A percentile compares a stretch with the other conserved stretches of the same genome.
Conservation (phyloP, 2,329 filamentous ascomycete species). For the Aureobasidium sp. region DNA sequence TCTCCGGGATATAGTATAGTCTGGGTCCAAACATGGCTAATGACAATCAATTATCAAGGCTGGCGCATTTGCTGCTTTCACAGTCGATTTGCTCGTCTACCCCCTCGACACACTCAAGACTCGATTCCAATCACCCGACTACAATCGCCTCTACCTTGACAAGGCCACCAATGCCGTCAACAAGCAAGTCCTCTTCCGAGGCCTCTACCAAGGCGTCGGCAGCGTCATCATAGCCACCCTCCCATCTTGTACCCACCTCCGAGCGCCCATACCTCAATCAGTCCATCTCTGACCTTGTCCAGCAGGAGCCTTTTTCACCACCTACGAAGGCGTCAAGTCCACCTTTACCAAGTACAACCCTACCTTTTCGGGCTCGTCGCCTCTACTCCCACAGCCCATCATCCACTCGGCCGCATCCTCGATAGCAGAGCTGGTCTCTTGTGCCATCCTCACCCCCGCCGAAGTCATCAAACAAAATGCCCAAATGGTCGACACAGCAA, state of each 20-base stretch:
- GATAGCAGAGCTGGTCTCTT: constrained; percentile 74
- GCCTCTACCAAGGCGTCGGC: constrained; percentile 80
- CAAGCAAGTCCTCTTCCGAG: constrained; percentile 55
- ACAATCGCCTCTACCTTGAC: constrained; percentile 59
- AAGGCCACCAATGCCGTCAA: constrained; percentile 48
- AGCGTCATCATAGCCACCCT: constrained; percentile 79
- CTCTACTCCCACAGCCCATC: constrained; percentile 56
- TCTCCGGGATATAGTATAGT: constrained; percentile 14
- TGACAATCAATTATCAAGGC: constrained; percentile 48
- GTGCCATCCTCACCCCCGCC: constrained; percentile 77
- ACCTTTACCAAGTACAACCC: constrained; percentile 49
- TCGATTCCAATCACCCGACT: constrained; percentile 71
- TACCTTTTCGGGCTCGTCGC: constrained; percentile 29
- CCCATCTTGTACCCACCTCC: constrained; percentile 59
- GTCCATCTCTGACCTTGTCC: constrained; percentile 21
- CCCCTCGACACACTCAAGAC: constrained; percentile 89
- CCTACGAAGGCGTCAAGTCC: constrained; percentile 71
- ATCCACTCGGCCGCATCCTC: constrained; percentile 69
- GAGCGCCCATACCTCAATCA: neutral
- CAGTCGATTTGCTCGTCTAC: constrained; percentile 78
- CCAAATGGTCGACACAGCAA: constrained; percentile 60
- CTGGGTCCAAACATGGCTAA: neutral
- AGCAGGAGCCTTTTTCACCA: constrained; percentile 85
- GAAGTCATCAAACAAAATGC: constrained; percentile 93
- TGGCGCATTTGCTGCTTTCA: constrained; percentile 77